Evolutionary conservation across 1,139 yeast species (phyloP), one percentile per base, ranked within the genome.

Genomic region (Candida frijolesensis): DNA sequence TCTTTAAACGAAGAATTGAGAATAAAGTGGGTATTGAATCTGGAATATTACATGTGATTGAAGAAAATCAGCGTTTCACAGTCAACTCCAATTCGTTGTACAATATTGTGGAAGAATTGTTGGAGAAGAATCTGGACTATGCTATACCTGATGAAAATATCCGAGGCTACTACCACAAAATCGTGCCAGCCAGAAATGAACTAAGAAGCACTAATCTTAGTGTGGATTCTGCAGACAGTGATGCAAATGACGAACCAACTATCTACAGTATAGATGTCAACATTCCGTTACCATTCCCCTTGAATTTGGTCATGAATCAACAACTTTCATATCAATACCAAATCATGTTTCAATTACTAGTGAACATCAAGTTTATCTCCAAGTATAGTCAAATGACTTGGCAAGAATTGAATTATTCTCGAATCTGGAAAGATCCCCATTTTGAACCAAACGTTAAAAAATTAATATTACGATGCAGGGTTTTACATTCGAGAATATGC

Each of bases 271-370:
- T 91, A 12, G 87, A 85, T 57, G 72, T 91, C 41, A 88, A 89
- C 48, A 65, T 89, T 34, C 72, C 78, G 27, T 72, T 92, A 18
- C 97, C 97, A 6, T 95, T 90, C 62, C 99, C 99, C 0, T 68
- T 91, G 45, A 90, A 91, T 56, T 73, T 92, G 38, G 75, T 94
- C 0, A 70, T 91, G 2, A 83, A 88, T 25, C 81, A 85, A 53
- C 86, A 89, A 42, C 82, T 87, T 30, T 75, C 90, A 33, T 79
- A 85, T 46, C 91, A 95, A 54, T 91, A 87, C 61, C 97, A 92
- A 64, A 72, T 90, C 32, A 70, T 91, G 51, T 90, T 89, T 60
- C 82, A 97, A 56, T 85, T 89, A 57, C 73, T 89, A 42, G 68
- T 86, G 29, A 77, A 85, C 37, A 64, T 90, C 19, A 84, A 84